A percentile compares a stretch with the other conserved stretches of the same genome.
These are phyloP conservation scores for Micromonas commoda DNA, from an alignment of 139 green algal genomes.

Conservation along the genomic window DNA sequence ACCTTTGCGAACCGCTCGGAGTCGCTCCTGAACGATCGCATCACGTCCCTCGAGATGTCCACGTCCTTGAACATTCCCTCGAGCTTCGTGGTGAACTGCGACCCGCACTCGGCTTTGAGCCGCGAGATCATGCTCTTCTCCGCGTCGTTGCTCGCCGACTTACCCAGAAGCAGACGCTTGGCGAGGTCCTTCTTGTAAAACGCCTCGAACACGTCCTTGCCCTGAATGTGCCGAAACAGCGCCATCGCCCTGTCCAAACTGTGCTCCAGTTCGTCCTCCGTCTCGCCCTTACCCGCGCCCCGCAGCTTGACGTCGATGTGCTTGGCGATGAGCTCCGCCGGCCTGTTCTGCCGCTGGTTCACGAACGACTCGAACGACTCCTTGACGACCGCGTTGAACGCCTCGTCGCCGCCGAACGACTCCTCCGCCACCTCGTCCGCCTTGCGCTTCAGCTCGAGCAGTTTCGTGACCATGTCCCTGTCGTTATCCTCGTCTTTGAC, in stretches of 20 bases:
- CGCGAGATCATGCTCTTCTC: constrained; percentile 93
- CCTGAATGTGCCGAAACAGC: constrained; percentile 89
- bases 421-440: constrained; percentile 51
- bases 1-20: neutral
- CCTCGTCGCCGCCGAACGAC: constrained; percentile 58
- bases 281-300: constrained; percentile 58
- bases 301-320: constrained; percentile 83
- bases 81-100: constrained; percentile 95
- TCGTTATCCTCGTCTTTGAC: constrained; percentile 84
- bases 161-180: constrained; percentile 76
- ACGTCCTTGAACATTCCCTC: constrained; percentile 98
- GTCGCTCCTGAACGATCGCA: constrained; percentile 54
- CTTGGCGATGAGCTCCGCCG: constrained; percentile 69
- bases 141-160: constrained; percentile 73
- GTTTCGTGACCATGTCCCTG: constrained; percentile 70
- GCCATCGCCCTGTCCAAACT: constrained; percentile 77
- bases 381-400: constrained; percentile 65
- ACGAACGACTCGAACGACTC: constrained; percentile 90
- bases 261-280: constrained; percentile 83
- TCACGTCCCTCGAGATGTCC: constrained; percentile 70
- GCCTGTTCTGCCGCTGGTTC: constrained; percentile 66
- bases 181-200: constrained; percentile 99
- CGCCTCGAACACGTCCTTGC: constrained; percentile 99
- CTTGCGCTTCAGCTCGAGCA: constrained; percentile 67
- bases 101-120: constrained; percentile 93